Percentiles rank a stretch among this genome's conserved stretches.
Conservation (phyloP, 2,329 filamentous ascomycete species). For the Cladophialophora immunda region DNA sequence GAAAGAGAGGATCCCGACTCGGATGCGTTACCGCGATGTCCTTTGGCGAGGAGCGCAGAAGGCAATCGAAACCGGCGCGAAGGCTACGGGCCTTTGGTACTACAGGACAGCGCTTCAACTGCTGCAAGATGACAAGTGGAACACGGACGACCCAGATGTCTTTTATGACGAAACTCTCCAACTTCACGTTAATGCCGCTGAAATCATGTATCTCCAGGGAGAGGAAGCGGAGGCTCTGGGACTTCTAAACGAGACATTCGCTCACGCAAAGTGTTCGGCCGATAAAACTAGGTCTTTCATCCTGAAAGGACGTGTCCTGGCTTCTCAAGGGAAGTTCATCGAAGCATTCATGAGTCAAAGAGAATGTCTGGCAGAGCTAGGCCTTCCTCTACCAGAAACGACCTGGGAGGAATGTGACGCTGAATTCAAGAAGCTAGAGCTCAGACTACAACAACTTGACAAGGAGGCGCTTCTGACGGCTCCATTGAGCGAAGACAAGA, state of each 20-base stretch:
- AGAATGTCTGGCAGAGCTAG: constrained; percentile 74
- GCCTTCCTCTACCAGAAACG: constrained; percentile 69
- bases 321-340: constrained; percentile 75
- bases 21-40: constrained; percentile 75
- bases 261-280: constrained; percentile 72
- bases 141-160: constrained; percentile 72
- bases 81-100: constrained; percentile 82
- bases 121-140: constrained; percentile 83
- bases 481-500: constrained; percentile 54
- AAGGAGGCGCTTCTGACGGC: constrained; percentile 50
- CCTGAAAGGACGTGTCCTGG: constrained; percentile 79
- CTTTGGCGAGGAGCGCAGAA: constrained; percentile 80
- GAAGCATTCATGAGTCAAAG: constrained; percentile 75
- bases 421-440: constrained; percentile 72
- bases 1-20: constrained; percentile 67
- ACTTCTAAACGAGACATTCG: constrained; percentile 75
- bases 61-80: constrained; percentile 82
- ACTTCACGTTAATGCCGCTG: constrained; percentile 79
- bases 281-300: constrained; percentile 88
- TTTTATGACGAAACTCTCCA: constrained; percentile 87
- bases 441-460: constrained; percentile 68
- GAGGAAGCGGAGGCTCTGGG: constrained; percentile 72
- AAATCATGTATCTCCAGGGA: constrained; percentile 82
- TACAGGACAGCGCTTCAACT: constrained; percentile 79
- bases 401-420: constrained; percentile 80